Conservation (phyloP, 345 rosid species). For the Kandelia obovata region DNA sequence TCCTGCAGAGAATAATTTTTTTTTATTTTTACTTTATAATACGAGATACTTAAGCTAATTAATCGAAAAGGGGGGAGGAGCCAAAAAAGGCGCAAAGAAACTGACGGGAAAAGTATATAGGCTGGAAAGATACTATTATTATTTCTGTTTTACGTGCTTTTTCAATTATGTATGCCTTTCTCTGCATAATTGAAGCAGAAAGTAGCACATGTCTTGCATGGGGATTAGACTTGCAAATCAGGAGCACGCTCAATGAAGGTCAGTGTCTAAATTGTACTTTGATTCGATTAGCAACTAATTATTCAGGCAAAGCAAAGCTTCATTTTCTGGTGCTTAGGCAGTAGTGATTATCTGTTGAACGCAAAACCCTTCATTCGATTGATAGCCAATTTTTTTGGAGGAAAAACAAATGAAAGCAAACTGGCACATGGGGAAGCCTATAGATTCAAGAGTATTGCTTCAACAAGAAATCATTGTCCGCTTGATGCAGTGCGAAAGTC, state of each 20-base stretch:
- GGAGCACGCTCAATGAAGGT: neutral
- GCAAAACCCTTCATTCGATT: too few species aligned
- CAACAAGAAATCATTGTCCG: too few species aligned
- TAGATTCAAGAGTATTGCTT: too few species aligned
- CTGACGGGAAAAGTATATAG: neutral
- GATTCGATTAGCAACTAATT: too few species aligned
- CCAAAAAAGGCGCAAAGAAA: neutral
- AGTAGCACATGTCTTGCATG: slow-evolving; percentile 15
- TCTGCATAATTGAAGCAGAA: slow-evolving; percentile 22
- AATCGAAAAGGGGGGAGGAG: neutral
- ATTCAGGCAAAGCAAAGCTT: too few species aligned
- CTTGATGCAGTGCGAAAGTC: too few species aligned
- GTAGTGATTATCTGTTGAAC: too few species aligned
- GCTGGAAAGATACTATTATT: neutral
- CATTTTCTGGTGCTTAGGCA: too few species aligned
- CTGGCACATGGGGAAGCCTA: too few species aligned
- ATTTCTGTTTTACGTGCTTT: slow-evolving; percentile 1
- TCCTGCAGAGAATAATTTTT: too few species aligned
- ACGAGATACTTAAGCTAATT: neutral
- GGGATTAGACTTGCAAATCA: slow-evolving; percentile 10
- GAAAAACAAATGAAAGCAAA: too few species aligned
- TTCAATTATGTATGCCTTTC: neutral
- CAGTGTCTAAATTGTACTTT: neutral
- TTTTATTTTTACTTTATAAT: neutral
- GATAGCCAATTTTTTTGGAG: too few species aligned